Evolutionary conservation across 1,284 basidiomycete genomes (phyloP).

Genomic region (Cryptococcus sp.): DNA sequence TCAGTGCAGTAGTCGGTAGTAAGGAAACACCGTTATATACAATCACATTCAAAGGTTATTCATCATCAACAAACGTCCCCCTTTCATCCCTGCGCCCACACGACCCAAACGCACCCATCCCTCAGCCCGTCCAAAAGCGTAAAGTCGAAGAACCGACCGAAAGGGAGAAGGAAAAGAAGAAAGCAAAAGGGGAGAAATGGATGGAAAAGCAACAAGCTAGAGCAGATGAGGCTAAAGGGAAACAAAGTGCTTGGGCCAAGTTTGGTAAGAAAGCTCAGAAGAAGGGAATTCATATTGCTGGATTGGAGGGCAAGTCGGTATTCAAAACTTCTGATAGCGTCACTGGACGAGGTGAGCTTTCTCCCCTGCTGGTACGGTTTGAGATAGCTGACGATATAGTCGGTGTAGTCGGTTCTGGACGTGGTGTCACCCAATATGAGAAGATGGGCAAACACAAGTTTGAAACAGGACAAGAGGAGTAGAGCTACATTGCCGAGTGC

Average conservation of each 20-base stretch:
- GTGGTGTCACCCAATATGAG: constrained; percentile 81
- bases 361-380: not conserved
- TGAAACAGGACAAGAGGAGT: constrained; percentile 51
- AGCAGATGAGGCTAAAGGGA: constrained; percentile 80
- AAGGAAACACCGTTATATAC: constrained; percentile 81
- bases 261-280: constrained; percentile 95
- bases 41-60: constrained; percentile 92
- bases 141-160: constrained; percentile 73
- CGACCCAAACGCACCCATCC: constrained; percentile 40
- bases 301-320: constrained; percentile 84
- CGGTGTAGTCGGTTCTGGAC: constrained; percentile 89
- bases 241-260: constrained; percentile 93
- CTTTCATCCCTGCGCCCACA: constrained; percentile 64
- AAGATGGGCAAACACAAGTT: constrained; percentile 76
- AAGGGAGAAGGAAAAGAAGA: constrained; percentile 77
- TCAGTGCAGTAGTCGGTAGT: constrained; percentile 81
- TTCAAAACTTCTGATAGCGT: constrained; percentile 94
- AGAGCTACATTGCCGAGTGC: not conserved
- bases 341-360: constrained; percentile 63
- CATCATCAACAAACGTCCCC: constrained; percentile 85
- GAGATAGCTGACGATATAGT: constrained; percentile 53
- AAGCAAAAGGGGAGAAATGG: constrained; percentile 96
- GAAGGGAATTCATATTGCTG: constrained; percentile 84
- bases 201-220: constrained; percentile 77
- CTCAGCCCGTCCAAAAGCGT: constrained; percentile 65